These are phyloP conservation scores for Apiospora rasikravindrae DNA, from an alignment of 2,329 filamentous ascomycete species.

Conservation along the genomic window DNA sequence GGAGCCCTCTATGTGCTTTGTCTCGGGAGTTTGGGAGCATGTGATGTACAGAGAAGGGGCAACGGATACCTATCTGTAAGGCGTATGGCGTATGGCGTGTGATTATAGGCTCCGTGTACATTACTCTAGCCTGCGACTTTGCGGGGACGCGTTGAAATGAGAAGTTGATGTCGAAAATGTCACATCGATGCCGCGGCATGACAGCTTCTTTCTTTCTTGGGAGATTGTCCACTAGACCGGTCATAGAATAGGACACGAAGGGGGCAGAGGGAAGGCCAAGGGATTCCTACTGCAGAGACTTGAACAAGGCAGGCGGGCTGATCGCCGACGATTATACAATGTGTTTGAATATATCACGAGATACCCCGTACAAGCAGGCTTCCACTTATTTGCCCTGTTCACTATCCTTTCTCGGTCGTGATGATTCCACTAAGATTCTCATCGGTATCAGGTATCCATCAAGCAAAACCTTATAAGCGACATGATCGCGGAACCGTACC, in stretches of 20 bases:
- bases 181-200: background rate
- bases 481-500: background rate
- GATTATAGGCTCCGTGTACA: background rate
- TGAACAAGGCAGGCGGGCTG: background rate
- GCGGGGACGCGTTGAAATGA: background rate
- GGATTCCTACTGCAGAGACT: background rate
- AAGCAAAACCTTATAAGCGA: background rate
- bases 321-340: background rate
- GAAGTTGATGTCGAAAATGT: background rate
- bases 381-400: background rate
- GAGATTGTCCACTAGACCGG: background rate
- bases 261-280: background rate
- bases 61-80: background rate
- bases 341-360: background rate
- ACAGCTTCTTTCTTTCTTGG: background rate
- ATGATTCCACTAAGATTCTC: background rate
- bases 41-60: background rate
- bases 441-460: background rate
- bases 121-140: background rate
- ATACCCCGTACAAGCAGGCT: background rate
- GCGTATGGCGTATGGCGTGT: background rate
- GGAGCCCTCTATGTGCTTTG: background rate
- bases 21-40: background rate
- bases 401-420: background rate
- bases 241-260: background rate